Base-by-base conservation (phyloP, 1,284 basidiomycete species). In the Ustilago hordei region DNA sequence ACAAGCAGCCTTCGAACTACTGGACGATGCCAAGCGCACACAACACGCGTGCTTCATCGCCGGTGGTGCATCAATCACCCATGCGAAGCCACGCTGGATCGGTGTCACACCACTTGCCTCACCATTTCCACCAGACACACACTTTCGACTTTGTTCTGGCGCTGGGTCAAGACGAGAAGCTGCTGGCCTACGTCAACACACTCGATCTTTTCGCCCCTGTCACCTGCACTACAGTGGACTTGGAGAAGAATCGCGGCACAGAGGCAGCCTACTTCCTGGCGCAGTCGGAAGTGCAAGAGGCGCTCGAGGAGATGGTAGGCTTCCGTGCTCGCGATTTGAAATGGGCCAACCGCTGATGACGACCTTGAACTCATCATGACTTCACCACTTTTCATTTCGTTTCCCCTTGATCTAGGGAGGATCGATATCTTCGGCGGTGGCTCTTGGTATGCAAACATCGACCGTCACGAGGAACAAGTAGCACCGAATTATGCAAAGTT, bases 121-220 rank as follows among this genome's bases (percentile, higher is more conserved):
- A 78, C 39, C 71, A 76, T 32, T 72, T 63, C 47, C 74, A 75
- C 43, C 72, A 79, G 41, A 75, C 66, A 45, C 81, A 78, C 50
- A 80, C 71, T 45, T 84, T 85, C 60, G 81, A 85, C 65, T 83
- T 85, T 69, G 82, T 82, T 7, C 74, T 85, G 15, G 79, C 79
- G 23, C 68, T 85, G n/a, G 69, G 82, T 38, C 78, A 78, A 52
- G 84, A 85, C 66, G 84, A 85, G 54, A 74, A 75, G 75, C 65
- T 85, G 58, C 55, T 85, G 28, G 68, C 81, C 8, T 83, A 81
- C 65, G 78, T 85, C 64, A 82, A 81, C 58, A 75, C 73, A 32
- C 69, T 85, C 41, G 84, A 85, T 56, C 67, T 85, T 19, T 85
- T 85, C 69, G 84, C 84, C 28, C 84, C 84, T 17, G 75, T 83